Base-by-base conservation (phyloP, 345 rosid genomes). In the sweet orange (Citrus sinensis) region DNA sequence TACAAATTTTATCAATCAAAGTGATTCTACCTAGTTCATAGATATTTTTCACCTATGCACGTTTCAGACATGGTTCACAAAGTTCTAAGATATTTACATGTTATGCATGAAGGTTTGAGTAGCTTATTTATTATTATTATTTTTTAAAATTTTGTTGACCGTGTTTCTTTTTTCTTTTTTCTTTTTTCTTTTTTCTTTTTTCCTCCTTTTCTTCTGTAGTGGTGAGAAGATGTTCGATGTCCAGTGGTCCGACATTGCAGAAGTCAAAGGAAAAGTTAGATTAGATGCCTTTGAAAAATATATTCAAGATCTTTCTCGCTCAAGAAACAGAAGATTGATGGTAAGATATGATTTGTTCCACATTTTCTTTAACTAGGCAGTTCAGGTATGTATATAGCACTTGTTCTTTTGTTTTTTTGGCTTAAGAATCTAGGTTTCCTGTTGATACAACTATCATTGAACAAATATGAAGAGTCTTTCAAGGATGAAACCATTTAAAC, bases 231-330 rank as follows among this genome's bases (percentile, higher is more conserved):
- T 80, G 81, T 83, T 63, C 49, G 67, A 74, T 78, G 25, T 67
- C 69, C 65, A 80, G 77, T 83, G 86, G 86, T 61, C 84, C 66
- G 77, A 78, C 14, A 30, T 59, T 78, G 78, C 78, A 35, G 82
- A 83, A 74, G 86, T 83, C 59, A 83, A 83, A 80, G 86, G 86
- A 49, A 83, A 83, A 78, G 86, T 83, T 30, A 83, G 74, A 60
- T 67, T 80, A 65, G 83, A 80, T 9, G 84, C 83, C 70, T 83
- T 83, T 80, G 86, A 80, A 81, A 80, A 67, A 74, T 83, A 77
- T 81, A 78, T 83, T 60, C 83, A 83, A 66, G 86, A 80, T 79
- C 80, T 83, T 65, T 79, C 84, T 70, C 80, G 75, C 68, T 83
- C 86, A 63, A 79, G 82, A 79, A 78, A 70, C 60, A 78, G 82